Evolutionary conservation across 768 basidiomycete genomes (phyloP), one percentile per base, ranked within the genome.

Genomic region (Tephrocybe sp.): DNA sequence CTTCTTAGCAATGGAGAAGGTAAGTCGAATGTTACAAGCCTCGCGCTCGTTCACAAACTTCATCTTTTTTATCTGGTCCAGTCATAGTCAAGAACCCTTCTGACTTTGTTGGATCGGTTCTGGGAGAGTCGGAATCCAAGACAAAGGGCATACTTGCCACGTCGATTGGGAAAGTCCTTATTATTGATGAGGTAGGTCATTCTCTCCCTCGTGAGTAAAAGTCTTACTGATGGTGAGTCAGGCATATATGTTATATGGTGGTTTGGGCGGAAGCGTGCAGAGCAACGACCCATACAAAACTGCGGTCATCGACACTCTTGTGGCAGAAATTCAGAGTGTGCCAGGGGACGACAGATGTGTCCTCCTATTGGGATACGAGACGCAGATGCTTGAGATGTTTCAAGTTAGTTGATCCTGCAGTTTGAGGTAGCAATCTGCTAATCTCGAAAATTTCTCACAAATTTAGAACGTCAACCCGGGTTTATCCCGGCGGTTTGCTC

Each of bases 1-100:
- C 59, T 88, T n/a, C 59, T 88, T n/a, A 84, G 81, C 60, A 85
- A 83, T 34, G 83, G 82, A 8, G 86, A 88, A 78, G 84, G 85
- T 82, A 49, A 55, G 67, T 19, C 16, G 40, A 22, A 5, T 18
- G 33, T 19, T 7, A 19, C 37, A 12, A 21, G 3, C 37, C 16
- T 38, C 12, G 4, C 19, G n/a, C 37, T 8, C n/a, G 4, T 19
- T 21, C 37, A 19, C 6, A 19, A 47, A 22, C 23, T 13, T 11
- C 3, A 5, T 27, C n/a, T n/a, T 4, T 19, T n/a, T 8, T 34
- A 29, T n/a, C 2, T 29, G 5, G 11, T 29, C 5, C 43, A 87
- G 85, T 88, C 36, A 67, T 86, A 0, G 56, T 79, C 0, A 87
- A 86, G 62, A 86, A 83, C 53, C 84, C 86, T 0, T 65, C 85